phyloP scores from a whole-genome alignment of 2,329 filamentous ascomycete species.

The Pyrenophora graminea region DNA sequence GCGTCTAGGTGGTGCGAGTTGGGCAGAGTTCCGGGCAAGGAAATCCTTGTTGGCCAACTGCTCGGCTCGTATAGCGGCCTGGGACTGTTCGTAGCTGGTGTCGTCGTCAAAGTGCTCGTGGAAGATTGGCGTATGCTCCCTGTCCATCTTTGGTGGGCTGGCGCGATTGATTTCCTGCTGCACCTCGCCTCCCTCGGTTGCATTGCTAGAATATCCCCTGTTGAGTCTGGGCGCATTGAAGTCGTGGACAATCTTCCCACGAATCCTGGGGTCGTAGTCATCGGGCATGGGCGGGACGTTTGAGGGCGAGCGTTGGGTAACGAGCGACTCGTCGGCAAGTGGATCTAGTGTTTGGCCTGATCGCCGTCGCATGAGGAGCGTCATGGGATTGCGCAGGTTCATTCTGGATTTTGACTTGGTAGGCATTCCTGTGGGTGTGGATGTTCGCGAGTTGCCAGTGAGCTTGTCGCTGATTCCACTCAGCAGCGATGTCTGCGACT shows the following conservation, averaged over 20 bases:
- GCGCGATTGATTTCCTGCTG: conserved; percentile 29
- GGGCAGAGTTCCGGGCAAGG: conserved; percentile 48
- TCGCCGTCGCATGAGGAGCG: conserved; percentile 60
- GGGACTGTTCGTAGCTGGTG: conserved; percentile 45
- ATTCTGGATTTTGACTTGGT: conserved; percentile 55
- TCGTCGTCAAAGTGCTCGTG: conserved; percentile 65
- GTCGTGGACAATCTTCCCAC: conserved; percentile 66
- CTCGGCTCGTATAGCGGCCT: conserved; percentile 53
- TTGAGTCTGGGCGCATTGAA: conserved; percentile 64
- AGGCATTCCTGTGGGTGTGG: conserved; percentile 25
- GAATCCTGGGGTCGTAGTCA: conserved; percentile 66
- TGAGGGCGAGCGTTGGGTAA: conserved; percentile 52
- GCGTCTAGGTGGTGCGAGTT: conserved; percentile 33
- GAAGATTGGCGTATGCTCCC: conserved; percentile 62
- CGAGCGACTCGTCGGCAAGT: conserved; percentile 56
- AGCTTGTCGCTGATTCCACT: conserved; percentile 40
- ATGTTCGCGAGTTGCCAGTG: conserved; percentile 23
- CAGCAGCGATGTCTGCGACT: conserved; percentile 41
- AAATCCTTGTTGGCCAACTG: conserved; percentile 55
- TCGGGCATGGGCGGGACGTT: conserved; percentile 58
- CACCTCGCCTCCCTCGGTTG: conserved; percentile 26
- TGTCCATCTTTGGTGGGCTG: conserved; percentile 44
- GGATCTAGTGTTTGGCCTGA: conserved; percentile 57
- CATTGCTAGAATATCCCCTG: conserved; percentile 46
- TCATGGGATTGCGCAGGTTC: conserved; percentile 65